A percentile compares a stretch with the other conserved stretches of the same genome.
phyloP scores from a whole-genome alignment of 106 monocot species.

The Dactylorhiza incarnata region DNA sequence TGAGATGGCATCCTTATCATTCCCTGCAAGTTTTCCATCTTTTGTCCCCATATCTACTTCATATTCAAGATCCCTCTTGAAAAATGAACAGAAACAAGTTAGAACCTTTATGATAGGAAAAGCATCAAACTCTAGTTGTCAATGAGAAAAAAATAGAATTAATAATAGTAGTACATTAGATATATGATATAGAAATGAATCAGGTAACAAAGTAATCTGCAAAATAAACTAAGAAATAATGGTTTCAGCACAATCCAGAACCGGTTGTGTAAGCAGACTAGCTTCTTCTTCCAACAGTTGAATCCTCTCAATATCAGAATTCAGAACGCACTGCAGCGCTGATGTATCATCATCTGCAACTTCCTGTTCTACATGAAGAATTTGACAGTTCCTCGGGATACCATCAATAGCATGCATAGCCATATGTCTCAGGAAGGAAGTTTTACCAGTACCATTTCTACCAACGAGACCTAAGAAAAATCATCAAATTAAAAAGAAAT shows the following conservation, averaged over 20 bases:
- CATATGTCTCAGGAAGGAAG: slow-evolving; percentile 97
- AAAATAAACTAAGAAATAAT: neutral
- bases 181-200: neutral
- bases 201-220: neutral
- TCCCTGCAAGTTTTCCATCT: slow-evolving; percentile 19
- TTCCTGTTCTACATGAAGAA: slow-evolving; percentile 99
- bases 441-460: slow-evolving; percentile 98
- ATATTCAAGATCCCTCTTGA: slow-evolving; percentile 86
- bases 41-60: slow-evolving; percentile 45
- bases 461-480: slow-evolving; percentile 84
- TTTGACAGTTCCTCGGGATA: slow-evolving; percentile 92
- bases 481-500: neutral
- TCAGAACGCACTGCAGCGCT: slow-evolving; percentile 92
- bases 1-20: slow-evolving; percentile 64
- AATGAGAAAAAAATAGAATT: neutral
- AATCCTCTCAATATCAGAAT: slow-evolving; percentile 76
- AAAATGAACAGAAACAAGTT: slow-evolving; percentile 7
- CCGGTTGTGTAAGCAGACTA: slow-evolving; percentile 68
- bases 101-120: neutral
- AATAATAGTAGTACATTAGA: neutral
- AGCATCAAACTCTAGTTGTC: neutral
- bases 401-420: slow-evolving; percentile 99
- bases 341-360: slow-evolving; percentile 86
- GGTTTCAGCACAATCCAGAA: slow-evolving; percentile 8
- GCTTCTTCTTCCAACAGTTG: slow-evolving; percentile 85